phyloP scores from a whole-genome alignment of 1,284 basidiomycete species.

The Pholiota adiposa region DNA sequence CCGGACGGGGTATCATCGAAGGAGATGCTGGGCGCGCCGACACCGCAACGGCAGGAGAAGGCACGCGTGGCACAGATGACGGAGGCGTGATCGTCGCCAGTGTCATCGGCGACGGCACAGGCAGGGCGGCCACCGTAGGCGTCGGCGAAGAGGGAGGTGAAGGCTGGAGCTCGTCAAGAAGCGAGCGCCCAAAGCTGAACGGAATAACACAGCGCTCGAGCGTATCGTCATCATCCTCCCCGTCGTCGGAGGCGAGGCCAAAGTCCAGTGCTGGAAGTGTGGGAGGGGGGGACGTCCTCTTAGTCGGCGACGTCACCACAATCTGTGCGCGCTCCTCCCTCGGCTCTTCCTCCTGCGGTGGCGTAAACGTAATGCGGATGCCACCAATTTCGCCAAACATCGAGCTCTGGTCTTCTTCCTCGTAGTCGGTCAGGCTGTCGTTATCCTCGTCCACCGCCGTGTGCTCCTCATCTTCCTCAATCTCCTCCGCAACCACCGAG shows the following conservation, averaged over 20 bases:
- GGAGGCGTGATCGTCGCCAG: conserved; percentile 25
- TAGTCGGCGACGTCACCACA: conserved; percentile 24
- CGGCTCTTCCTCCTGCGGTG: conserved; percentile 44
- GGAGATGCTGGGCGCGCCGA: conserved; percentile 19
- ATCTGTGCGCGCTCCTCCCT: conserved; percentile 35
- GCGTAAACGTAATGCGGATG: conserved; percentile 71
- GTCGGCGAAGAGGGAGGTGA: conserved; percentile 14
- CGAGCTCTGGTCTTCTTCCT: conserved; percentile 46
- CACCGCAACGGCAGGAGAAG: conserved; percentile 4
- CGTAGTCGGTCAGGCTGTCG: conserved; percentile 13
- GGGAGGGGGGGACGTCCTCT: conserved; percentile 32
- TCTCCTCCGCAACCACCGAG: conserved; percentile 30
- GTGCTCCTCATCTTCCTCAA: conserved; percentile 44
- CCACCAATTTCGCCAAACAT: conserved; percentile 57
- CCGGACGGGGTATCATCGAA: conserved; percentile 28
- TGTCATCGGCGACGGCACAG: conserved; percentile 14
- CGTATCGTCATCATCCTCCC: conserved; percentile 29
- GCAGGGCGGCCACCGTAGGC: conserved; percentile 4
- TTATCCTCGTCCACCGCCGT: conserved; percentile 27
- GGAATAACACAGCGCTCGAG: conserved; percentile 22
- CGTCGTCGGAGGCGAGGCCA: conserved; percentile 30
- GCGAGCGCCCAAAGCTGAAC: conserved; percentile 43
- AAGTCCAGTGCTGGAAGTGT: conserved; percentile 36
- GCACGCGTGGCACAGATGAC: conserved; percentile 19
- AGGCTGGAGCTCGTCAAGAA: conserved; percentile 25